phyloP scores from a whole-genome alignment of 768 basidiomycete genomes.

The Clavulina sp. region DNA sequence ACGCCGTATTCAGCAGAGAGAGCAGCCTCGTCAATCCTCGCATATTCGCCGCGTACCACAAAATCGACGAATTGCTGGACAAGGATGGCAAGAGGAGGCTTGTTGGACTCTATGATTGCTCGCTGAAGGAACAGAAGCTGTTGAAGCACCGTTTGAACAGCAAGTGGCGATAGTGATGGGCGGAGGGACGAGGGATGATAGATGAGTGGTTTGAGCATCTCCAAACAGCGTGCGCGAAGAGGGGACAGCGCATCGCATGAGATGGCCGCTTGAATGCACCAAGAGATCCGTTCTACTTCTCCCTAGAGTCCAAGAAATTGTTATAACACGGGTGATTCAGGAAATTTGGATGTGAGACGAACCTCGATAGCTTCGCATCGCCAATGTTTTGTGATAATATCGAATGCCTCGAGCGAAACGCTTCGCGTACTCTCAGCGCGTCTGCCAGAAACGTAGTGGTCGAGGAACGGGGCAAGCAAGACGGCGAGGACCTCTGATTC shows the following conservation, averaged over 20 bases:
- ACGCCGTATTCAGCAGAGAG: background rate
- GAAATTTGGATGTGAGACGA: constrained; percentile 9
- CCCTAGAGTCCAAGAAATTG: constrained; percentile 16
- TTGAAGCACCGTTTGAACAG: constrained; percentile 6
- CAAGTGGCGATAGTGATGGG: background rate
- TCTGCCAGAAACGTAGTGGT: background rate
- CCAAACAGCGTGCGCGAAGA: constrained; percentile 33
- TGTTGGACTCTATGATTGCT: background rate
- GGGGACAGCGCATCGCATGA: constrained; percentile 20
- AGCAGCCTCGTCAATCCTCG: background rate
- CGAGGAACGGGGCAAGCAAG: constrained; percentile 29
- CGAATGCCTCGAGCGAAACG: constrained; percentile 43
- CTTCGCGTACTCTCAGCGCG: constrained; percentile 33
- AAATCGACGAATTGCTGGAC: background rate
- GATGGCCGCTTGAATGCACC: constrained; percentile 50
- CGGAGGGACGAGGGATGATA: constrained; percentile 24
- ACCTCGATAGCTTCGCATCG: constrained; percentile 36
- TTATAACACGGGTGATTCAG: background rate
- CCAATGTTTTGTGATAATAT: constrained; percentile 41
- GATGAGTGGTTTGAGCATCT: constrained; percentile 27
- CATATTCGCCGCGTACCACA: background rate
- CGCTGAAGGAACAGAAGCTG: constrained; percentile 6
- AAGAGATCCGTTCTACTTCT: constrained; percentile 42
- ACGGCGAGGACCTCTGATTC: constrained; percentile 43
- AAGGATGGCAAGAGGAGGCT: background rate